These are phyloP conservation scores for Brassica incana DNA, from an alignment of 345 rosid genomes.

Conservation along the genomic window DNA sequence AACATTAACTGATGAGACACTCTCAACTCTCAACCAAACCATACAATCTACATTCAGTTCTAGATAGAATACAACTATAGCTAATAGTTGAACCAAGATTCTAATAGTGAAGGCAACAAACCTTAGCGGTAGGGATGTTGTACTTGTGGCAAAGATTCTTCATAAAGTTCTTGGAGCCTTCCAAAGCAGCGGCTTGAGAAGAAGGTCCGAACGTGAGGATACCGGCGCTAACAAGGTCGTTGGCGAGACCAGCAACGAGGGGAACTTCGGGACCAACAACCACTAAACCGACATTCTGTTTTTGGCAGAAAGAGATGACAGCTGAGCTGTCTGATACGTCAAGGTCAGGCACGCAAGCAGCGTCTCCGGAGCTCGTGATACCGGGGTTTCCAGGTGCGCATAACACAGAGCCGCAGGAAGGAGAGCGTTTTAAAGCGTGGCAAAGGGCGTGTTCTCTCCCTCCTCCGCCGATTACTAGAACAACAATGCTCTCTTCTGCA, in stretches of 20 bases:
- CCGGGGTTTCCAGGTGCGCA: slow-evolving; percentile 97
- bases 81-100: neutral
- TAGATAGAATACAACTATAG: neutral
- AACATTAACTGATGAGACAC: neutral
- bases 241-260: slow-evolving; percentile 84
- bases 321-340: slow-evolving; percentile 61
- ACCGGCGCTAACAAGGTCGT: slow-evolving; percentile 64
- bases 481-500: slow-evolving; percentile 64
- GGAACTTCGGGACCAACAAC: slow-evolving; percentile 97
- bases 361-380: slow-evolving; percentile 76
- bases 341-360: slow-evolving; percentile 75
- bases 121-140: slow-evolving; percentile 94
- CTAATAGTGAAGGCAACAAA: slow-evolving; percentile 27
- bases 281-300: slow-evolving; percentile 69
- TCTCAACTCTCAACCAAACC: neutral
- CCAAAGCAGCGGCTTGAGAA: slow-evolving; percentile 92
- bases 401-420: slow-evolving; percentile 67
- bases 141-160: slow-evolving; percentile 85
- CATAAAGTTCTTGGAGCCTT: slow-evolving; percentile 97
- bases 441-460: slow-evolving; percentile 94
- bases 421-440: slow-evolving; percentile 74
- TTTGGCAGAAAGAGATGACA: slow-evolving; percentile 67
- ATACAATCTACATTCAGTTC: slow-evolving; percentile 2
- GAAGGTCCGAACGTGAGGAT: slow-evolving; percentile 93
- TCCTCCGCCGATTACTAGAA: slow-evolving; percentile 95